Percentiles rank a stretch among this genome's conserved stretches.
These are phyloP conservation scores for Schwanniomyces sp. DNA, from an alignment of 805 yeast species.

Conservation along the genomic window DNA sequence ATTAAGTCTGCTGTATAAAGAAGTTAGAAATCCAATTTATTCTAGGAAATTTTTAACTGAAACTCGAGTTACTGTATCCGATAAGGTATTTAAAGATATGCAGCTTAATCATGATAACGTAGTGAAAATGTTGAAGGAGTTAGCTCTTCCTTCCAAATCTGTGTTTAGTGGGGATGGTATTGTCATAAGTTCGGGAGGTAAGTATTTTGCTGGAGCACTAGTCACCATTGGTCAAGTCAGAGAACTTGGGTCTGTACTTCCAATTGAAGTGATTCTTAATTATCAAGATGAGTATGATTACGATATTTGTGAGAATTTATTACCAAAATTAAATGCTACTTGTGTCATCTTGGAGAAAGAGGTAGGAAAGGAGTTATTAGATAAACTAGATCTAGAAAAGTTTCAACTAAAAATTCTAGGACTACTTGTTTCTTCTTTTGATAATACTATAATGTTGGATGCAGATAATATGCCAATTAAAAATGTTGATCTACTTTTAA, in stretches of 20 bases:
- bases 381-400: constrained; percentile 10
- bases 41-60: constrained; percentile 4
- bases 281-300: constrained; percentile 19
- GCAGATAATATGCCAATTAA: constrained; percentile 33
- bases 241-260: constrained; percentile 30
- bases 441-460: constrained; percentile 31
- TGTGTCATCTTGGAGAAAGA: constrained; percentile 28
- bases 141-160: constrained; percentile 23
- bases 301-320: constrained; percentile 25
- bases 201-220: constrained; percentile 26
- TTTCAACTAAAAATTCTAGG: constrained; percentile 32
- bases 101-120: constrained; percentile 25
- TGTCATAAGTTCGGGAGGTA: constrained; percentile 29
- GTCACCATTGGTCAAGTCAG: constrained; percentile 29
- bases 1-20: constrained; percentile 8
- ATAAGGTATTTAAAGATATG: constrained; percentile 18
- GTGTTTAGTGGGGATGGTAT: constrained; percentile 33
- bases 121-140: constrained; percentile 21
- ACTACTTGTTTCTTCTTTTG: constrained; percentile 31
- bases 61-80: constrained; percentile 8
- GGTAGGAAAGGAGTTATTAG: constrained; percentile 19
- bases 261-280: constrained; percentile 34
- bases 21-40: constrained; percentile 4
- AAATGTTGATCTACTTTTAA: constrained; percentile 26
- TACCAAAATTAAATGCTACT: constrained; percentile 22